These are phyloP conservation scores for Acacia crassicarpa DNA, from an alignment of 306 rosid species.

Conservation along the genomic window DNA sequence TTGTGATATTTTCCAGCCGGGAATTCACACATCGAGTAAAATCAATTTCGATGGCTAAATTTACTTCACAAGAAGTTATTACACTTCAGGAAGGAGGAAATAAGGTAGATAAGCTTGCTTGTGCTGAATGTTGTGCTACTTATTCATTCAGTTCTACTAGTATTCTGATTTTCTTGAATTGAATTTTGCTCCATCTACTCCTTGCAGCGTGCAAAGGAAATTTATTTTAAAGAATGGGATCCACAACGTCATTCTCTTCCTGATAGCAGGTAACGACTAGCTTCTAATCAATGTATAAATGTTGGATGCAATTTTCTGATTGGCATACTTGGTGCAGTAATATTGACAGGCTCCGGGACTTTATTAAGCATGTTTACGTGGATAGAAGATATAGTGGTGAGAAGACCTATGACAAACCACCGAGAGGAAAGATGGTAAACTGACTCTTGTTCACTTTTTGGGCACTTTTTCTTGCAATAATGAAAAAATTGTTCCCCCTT, in stretches of 20 bases:
- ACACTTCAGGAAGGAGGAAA: constrained; percentile 98
- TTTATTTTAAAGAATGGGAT: constrained; percentile 93
- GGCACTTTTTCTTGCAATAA: constrained; percentile 7
- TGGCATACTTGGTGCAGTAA: constrained; percentile 64
- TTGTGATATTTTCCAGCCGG: constrained; percentile 62
- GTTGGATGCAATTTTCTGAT: constrained; percentile 41
- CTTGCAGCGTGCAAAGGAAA: constrained; percentile 76
- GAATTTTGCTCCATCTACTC: constrained; percentile 34
- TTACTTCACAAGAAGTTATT: constrained; percentile 89
- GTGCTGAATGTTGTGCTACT: constrained; percentile 15
- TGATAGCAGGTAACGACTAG: constrained; percentile 64
- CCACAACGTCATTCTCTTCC: constrained; percentile 78
- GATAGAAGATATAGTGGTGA: constrained; percentile 85
- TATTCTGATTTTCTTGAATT: constrained; percentile 31
- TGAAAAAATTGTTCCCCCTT: background rate
- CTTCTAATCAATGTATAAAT: constrained; percentile 18
- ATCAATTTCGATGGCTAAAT: constrained; percentile 94
- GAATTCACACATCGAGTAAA: constrained; percentile 95
- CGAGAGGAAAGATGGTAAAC: constrained; percentile 59
- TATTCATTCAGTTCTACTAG: constrained; percentile 24
- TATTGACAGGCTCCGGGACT: constrained; percentile 85
- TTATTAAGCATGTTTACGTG: constrained; percentile 91
- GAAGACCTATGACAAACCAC: constrained; percentile 68
- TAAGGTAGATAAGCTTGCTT: constrained; percentile 54
- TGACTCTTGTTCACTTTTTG: constrained; percentile 13